Percentiles rank a stretch among this genome's conserved stretches.
Evolutionary conservation across 2,329 filamentous ascomycete genomes (phyloP).

Genomic region (Metarhizium brunneum): DNA sequence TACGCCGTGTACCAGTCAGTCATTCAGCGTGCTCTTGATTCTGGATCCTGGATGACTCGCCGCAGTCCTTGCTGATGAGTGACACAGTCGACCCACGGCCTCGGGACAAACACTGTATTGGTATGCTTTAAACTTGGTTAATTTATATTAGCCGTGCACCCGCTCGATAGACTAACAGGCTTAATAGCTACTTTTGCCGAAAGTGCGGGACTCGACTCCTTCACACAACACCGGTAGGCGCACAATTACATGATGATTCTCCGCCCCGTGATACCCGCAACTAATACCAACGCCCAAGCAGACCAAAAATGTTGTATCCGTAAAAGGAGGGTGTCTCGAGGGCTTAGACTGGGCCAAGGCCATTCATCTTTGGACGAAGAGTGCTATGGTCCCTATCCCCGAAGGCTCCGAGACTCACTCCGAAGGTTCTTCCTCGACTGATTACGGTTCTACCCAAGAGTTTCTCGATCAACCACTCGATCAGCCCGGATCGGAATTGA

Average conservation of each 20-base stretch:
- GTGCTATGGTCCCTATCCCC: constrained; percentile 59
- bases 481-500: not conserved
- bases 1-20: no score
- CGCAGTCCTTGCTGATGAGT: not conserved
- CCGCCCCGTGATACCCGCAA: not conserved
- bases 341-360: constrained; percentile 51
- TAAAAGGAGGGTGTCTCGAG: constrained; percentile 60
- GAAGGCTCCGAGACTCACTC: constrained; percentile 50
- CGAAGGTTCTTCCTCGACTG: constrained; percentile 38
- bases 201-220: constrained; percentile 57
- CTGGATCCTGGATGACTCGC: not conserved
- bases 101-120: constrained; percentile 50
- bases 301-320: constrained; percentile 41
- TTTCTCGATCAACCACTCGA: constrained; percentile 27
- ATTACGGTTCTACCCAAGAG: constrained; percentile 35
- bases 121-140: constrained; percentile 22
- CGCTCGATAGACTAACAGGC: not conserved
- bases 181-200: constrained; percentile 53
- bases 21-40: no score
- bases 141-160: no score
- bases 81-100: constrained; percentile 42
- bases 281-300: not conserved
- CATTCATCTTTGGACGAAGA: constrained; percentile 60
- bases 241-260: not conserved
- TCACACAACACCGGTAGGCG: constrained; percentile 47